Conservation (phyloP, 192 early-diverging fungal genomes). For the Lunasporangiospora selenospora region DNA sequence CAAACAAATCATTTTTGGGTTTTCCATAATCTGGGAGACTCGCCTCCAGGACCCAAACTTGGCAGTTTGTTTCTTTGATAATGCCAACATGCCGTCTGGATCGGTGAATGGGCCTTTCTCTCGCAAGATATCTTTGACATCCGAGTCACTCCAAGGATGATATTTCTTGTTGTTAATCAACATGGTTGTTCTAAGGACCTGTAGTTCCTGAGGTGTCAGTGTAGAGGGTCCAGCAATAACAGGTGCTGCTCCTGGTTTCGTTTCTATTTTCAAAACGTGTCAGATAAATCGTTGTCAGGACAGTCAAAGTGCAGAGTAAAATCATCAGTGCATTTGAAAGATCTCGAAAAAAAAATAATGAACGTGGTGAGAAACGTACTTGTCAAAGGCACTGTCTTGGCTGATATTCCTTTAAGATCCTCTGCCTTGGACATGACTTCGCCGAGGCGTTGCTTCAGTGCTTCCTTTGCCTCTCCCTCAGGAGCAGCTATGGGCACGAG, state of each 20-base stretch:
- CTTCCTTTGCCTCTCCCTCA: conserved; percentile 23
- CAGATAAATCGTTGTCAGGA: conserved; percentile 72
- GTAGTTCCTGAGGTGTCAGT: conserved; percentile 20
- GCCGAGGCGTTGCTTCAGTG: conserved; percentile 27
- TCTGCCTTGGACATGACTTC: conserved; percentile 52
- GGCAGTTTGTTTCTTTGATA: conserved; percentile 78
- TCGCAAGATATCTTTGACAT: conserved; percentile 22
- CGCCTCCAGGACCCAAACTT: conserved; percentile 86
- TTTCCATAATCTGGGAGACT: conserved; percentile 72
- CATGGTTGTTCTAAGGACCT: conserved; percentile 44
- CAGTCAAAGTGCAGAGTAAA: no score
- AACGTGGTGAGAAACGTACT: conserved; percentile 9
- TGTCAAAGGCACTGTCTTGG: conserved; percentile 10
- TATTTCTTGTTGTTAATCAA: conserved; percentile 45
- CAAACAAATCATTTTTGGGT: conserved; percentile 70
- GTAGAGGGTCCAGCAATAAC: conserved; percentile 30
- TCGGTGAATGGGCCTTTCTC: conserved; percentile 59
- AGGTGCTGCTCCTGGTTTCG: conserved; percentile 40
- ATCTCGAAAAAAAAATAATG: neutral
- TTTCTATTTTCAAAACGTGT: conserved; percentile 59
- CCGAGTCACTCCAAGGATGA: conserved; percentile 15
- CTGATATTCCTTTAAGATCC: conserved; percentile 51
- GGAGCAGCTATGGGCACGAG: conserved; percentile 30
- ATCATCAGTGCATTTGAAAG: conserved; percentile 59
- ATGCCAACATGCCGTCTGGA: conserved; percentile 74